Base-by-base conservation (phyloP, 257 asterid species). In the Thymus quinquecostatus region DNA sequence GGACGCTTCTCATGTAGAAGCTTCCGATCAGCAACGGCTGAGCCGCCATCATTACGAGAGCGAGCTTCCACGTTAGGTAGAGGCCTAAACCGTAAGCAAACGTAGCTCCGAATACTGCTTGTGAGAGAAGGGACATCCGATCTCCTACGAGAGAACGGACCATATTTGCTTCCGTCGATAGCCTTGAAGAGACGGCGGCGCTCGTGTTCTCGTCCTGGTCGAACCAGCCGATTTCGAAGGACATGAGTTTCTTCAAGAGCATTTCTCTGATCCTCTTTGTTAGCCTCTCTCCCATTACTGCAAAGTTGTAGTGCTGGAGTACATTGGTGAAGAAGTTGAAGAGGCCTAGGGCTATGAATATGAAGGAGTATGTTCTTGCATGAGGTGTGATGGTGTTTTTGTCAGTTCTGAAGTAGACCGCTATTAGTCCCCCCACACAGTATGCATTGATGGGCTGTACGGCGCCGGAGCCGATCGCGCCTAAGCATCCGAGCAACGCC, bases 401-500 rank as follows among this genome's bases (percentile, higher is more conserved):
- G 14, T 87, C 88, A 0, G 80, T 32, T 38, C 85, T 73, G 79
- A 87, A 87, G 73, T 85, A 87, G 33, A 87, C 90, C 4, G 90
- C 34, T 73, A 87, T 85, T 13, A 85, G 82, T 58, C 80, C 90
- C 66, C 93, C 93, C 10, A 87, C 87, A 2, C 87, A 85, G 49
- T 84, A 87, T n/a, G 90, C 93, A 5, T 87, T 84, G 56, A 85
- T 76, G 53, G 90, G 93, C 40, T 87, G 93, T 50, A 87, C 88
- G 0, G 90, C 93, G 71, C 93, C 93, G 0, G 89, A 83, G 27
- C 90, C 87, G 58, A 87, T 79, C 47, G 94, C 94, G 53, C 89
- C 95, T 2, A 91, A 56, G 83, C 93, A 85, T 41, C 96, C 97
- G 6, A 88, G 86, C 34, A 87, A 45, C 54, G 96, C 90, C 65